phyloP scores from a whole-genome alignment of 208 protist genomes.

The Leptomonas pyrrhocoris region DNA sequence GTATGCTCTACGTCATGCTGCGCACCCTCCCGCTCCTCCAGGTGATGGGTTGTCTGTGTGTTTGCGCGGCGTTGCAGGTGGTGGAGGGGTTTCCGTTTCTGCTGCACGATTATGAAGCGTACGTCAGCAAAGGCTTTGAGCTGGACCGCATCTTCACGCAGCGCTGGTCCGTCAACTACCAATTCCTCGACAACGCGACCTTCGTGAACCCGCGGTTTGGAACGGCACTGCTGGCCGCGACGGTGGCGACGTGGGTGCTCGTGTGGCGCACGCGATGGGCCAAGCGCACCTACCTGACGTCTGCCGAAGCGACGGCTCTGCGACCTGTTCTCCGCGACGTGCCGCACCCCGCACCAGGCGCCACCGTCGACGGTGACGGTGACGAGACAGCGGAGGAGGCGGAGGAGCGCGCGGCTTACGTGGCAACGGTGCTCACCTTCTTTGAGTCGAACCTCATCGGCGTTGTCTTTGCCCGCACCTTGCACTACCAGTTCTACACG shows the following conservation, averaged over 20 bases:
- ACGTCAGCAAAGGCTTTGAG: slow-evolving; percentile 70
- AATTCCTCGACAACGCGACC: slow-evolving; percentile 64
- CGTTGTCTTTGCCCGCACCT: slow-evolving; percentile 75
- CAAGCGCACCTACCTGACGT: slow-evolving; percentile 34
- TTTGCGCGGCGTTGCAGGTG: slow-evolving; percentile 70
- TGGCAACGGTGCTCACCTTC: slow-evolving; percentile 68
- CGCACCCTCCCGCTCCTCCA: slow-evolving; percentile 53
- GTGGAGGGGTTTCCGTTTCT: slow-evolving; percentile 71
- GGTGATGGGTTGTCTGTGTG: slow-evolving; percentile 56
- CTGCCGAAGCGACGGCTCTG: slow-evolving; percentile 8
- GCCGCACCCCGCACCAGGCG: background rate
- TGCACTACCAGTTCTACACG: slow-evolving; percentile 95
- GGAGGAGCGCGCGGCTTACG: slow-evolving; percentile 19
- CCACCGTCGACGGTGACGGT: background rate
- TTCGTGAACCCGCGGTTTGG: slow-evolving; percentile 54
- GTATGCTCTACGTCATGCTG: slow-evolving; percentile 75
- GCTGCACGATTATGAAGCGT: slow-evolving; percentile 40
- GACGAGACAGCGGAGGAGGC: slow-evolving; percentile 15
- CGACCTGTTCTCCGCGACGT: slow-evolving; percentile 23
- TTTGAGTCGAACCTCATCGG: slow-evolving; percentile 93
- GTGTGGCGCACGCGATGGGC: slow-evolving; percentile 62
- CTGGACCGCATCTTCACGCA: slow-evolving; percentile 71
- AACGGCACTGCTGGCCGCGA: slow-evolving; percentile 46
- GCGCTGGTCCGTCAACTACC: slow-evolving; percentile 80
- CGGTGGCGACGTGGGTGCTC: slow-evolving; percentile 56